phyloP scores from a whole-genome alignment of 1,284 basidiomycete genomes.

The Tausonia pullulans region DNA sequence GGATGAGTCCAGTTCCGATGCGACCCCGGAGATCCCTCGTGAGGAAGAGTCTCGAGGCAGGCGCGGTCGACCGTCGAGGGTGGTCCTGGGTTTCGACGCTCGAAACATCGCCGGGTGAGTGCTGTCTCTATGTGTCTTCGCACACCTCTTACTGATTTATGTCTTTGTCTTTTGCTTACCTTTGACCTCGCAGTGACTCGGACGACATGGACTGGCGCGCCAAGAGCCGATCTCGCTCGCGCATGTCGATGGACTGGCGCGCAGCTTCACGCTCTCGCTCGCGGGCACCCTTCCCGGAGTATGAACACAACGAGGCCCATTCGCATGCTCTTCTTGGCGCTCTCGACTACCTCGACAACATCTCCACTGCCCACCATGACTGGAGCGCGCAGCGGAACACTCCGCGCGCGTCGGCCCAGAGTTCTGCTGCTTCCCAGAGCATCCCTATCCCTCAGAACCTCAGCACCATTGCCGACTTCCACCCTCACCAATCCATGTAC shows the following conservation, averaged over 20 bases:
- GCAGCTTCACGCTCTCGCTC: constrained; percentile 37
- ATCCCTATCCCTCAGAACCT: constrained; percentile 15
- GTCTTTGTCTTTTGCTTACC: constrained; percentile 22
- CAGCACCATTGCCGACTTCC: neutral
- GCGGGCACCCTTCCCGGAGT: constrained; percentile 38
- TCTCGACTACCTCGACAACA: constrained; percentile 50
- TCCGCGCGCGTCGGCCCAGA: neutral
- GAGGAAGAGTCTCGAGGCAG: constrained; percentile 39
- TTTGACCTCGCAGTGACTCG: constrained; percentile 21
- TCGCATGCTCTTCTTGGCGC: constrained; percentile 41
- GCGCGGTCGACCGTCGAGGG: constrained; percentile 44
- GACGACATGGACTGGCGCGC: constrained; percentile 85
- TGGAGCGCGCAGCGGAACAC: constrained; percentile 36
- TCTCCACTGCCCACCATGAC: constrained; percentile 36
- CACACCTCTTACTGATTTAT: neutral
- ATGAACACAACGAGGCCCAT: constrained; percentile 32
- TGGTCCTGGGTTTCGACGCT: constrained; percentile 37
- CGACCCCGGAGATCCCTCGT: neutral
- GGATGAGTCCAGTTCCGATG: no score
- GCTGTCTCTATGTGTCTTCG: constrained; percentile 16
- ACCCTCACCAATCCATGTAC: constrained; percentile 6
- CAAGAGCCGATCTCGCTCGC: constrained; percentile 80
- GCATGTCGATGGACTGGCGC: constrained; percentile 54
- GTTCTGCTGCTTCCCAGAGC: constrained; percentile 9
- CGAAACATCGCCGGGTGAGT: constrained; percentile 50